Percentiles rank a stretch among this genome's conserved stretches.
phyloP scores from a whole-genome alignment of 257 asterid genomes.

The Craterostigma plantagineum region DNA sequence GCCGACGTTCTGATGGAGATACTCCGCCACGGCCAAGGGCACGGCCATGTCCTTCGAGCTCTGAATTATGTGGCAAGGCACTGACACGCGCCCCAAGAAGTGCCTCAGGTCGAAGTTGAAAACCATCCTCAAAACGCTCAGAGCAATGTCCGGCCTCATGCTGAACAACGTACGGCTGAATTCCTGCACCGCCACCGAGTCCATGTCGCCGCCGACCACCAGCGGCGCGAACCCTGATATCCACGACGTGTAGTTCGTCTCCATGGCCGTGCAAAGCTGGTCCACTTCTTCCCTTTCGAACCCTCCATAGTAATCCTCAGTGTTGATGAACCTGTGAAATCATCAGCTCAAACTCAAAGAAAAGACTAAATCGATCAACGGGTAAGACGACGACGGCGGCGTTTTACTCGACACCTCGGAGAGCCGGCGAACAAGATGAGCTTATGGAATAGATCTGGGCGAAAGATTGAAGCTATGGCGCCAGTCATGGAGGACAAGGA shows the following conservation, averaged over 20 bases:
- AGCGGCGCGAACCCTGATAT: slow-evolving; percentile 1
- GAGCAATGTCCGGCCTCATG: slow-evolving; percentile 5
- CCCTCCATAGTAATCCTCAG: slow-evolving; percentile 2
- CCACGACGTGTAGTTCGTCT: slow-evolving; percentile 2
- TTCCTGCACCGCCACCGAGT: slow-evolving; percentile 5
- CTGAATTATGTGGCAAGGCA: slow-evolving; percentile 1
- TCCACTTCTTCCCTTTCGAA: not conserved
- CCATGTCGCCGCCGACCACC: slow-evolving; percentile 4
- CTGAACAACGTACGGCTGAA: slow-evolving; percentile 3
- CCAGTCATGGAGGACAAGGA: slow-evolving; percentile 42
- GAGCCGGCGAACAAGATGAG: slow-evolving; percentile 25
- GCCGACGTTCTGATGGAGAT: not conserved
- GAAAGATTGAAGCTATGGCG: slow-evolving; percentile 26
- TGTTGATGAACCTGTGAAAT: not conserved
- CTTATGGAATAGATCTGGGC: slow-evolving; percentile 37
- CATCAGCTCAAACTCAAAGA: not conserved
- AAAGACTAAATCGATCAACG: too few relatives aligned
- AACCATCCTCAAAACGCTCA: not conserved
- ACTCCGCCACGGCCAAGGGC: not conserved
- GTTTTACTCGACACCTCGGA: slow-evolving; percentile 18
- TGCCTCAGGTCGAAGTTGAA: not conserved
- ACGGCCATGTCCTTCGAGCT: slow-evolving; percentile 5
- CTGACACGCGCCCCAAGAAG: not conserved
- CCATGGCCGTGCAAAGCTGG: not conserved
- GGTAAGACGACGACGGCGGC: too few relatives aligned